These are phyloP conservation scores for Fraxinus sp. DNA, from an alignment of 305 asterid genomes.

Conservation along the genomic window DNA sequence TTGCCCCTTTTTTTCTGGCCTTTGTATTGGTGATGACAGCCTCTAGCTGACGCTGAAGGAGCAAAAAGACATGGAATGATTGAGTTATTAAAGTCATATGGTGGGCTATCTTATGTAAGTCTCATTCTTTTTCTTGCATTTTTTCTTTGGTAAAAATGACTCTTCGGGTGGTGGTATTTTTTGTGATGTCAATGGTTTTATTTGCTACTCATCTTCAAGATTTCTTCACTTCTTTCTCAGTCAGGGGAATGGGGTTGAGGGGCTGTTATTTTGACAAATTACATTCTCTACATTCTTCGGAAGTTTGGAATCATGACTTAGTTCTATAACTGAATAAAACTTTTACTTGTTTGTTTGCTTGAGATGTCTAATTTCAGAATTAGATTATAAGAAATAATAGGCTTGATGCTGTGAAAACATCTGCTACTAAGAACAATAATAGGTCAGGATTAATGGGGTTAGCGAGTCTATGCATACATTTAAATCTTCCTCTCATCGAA, in stretches of 20 bases:
- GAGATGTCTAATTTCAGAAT: neutral
- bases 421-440: neutral
- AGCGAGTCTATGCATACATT: neutral
- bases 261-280: neutral
- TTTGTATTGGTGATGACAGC: constrained; percentile 51
- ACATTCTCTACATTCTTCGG: neutral
- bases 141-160: neutral
- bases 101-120: constrained; percentile 90
- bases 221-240: neutral
- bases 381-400: neutral
- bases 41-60: constrained; percentile 99
- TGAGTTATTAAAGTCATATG: constrained; percentile 66
- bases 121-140: constrained; percentile 20
- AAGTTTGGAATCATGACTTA: neutral
- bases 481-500: neutral
- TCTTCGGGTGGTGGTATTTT: neutral
- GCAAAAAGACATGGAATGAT: constrained; percentile 67
- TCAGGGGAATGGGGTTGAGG: neutral
- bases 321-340: neutral
- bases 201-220: neutral
- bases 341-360: neutral
- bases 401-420: neutral
- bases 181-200: neutral
- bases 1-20: constrained; percentile 12
- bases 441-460: neutral